Evolutionary conservation across 176 grass and related monocot species (phyloP).

Genomic region (Bonia amplexicaulis): DNA sequence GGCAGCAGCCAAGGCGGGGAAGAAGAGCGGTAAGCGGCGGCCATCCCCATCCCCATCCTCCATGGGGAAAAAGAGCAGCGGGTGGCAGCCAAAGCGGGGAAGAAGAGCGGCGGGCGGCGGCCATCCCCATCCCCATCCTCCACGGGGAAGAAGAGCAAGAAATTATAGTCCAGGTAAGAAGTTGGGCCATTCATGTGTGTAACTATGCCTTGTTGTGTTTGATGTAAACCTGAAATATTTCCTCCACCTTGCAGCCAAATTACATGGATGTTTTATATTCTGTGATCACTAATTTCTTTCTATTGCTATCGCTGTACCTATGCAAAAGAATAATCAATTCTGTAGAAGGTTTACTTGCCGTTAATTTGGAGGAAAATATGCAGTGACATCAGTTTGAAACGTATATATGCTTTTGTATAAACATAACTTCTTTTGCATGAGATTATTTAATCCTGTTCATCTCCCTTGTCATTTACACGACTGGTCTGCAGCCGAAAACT

Average conservation of each 20-base stretch:
- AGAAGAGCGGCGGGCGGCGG: too few relatives aligned
- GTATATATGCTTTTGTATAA: not conserved
- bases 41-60: too few relatives aligned
- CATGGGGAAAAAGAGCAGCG: too few relatives aligned
- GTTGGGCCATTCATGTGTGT: not conserved
- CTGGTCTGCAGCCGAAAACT: too few relatives aligned
- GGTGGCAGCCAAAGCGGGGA: too few relatives aligned
- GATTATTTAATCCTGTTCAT: not conserved
- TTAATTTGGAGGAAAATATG: constrained; percentile 1
- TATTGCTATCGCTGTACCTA: not conserved
- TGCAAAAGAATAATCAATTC: not conserved
- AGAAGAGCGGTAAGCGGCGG: too few relatives aligned
- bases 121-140: too few relatives aligned
- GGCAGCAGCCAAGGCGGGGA: too few relatives aligned
- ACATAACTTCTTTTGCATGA: not conserved
- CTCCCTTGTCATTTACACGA: too few relatives aligned
- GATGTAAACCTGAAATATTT: not conserved
- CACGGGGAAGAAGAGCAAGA: too few relatives aligned
- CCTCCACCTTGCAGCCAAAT: not conserved
- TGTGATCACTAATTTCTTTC: not conserved
- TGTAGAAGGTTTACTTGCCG: not conserved
- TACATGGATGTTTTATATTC: not conserved
- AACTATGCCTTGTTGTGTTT: not conserved
- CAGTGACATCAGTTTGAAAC: not conserved
- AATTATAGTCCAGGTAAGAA: too few relatives aligned